Percentiles rank a stretch among this genome's conserved stretches.
Conservation (phyloP, 1,284 basidiomycete species). For the Leccinum fallax region DNA sequence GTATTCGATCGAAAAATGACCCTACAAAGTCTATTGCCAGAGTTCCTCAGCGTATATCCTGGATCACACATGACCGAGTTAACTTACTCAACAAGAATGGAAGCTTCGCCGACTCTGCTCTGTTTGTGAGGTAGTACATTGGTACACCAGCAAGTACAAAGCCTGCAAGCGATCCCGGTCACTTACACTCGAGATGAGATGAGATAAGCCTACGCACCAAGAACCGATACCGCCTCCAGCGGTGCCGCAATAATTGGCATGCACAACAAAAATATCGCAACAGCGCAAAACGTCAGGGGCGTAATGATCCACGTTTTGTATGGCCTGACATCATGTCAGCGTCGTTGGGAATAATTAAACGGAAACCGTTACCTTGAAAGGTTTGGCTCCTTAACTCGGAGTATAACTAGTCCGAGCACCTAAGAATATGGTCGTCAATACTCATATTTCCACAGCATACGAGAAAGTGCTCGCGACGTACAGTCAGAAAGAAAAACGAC, state of each 20-base stretch:
- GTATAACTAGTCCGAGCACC: conserved; percentile 86
- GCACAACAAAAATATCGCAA: conserved; percentile 89
- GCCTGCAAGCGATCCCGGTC: conserved; percentile 38
- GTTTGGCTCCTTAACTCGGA: conserved; percentile 90
- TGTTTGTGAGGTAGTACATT: conserved; percentile 81
- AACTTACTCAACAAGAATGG: conserved; percentile 52
- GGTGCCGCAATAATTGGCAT: conserved; percentile 97
- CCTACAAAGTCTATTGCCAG: conserved; percentile 45
- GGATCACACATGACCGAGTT: background rate
- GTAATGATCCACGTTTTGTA: conserved; percentile 93
- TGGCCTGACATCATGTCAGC: conserved; percentile 53
- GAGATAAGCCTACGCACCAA: conserved; percentile 55
- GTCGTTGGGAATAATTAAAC: background rate
- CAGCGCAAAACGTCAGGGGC: conserved; percentile 89
- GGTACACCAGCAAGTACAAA: conserved; percentile 80
- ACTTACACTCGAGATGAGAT: background rate
- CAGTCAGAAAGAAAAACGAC: conserved; percentile 91
- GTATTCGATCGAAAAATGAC: conserved; percentile 46
- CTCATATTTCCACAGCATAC: background rate
- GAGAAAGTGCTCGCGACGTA: conserved; percentile 37
- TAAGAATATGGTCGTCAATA: conserved; percentile 30
- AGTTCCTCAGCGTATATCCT: conserved; percentile 5
- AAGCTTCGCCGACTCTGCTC: conserved; percentile 44
- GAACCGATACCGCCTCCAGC: conserved; percentile 81
- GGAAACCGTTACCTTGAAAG: conserved; percentile 64